A percentile compares a stretch with the other conserved stretches of the same genome.
These are phyloP conservation scores for Pascua sp. DNA, from an alignment of 1,284 basidiomycete species.

Conservation along the genomic window DNA sequence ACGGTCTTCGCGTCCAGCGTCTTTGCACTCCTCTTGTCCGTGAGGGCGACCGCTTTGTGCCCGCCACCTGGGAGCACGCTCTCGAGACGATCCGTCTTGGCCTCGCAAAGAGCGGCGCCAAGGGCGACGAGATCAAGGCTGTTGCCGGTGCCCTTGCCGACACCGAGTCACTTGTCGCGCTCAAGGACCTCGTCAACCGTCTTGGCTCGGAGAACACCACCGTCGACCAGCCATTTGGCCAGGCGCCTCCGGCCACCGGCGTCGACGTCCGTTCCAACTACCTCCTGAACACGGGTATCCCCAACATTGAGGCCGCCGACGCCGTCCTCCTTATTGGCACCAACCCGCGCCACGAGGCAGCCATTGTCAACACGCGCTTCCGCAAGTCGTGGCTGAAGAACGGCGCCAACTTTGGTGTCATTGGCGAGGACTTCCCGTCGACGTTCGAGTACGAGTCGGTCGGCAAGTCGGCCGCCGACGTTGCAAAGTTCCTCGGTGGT, in stretches of 20 bases:
- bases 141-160: slow-evolving; percentile 91
- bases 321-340: slow-evolving; percentile 91
- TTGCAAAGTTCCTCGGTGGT: slow-evolving; percentile 74
- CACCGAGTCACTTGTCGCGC: slow-evolving; percentile 85
- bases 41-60: slow-evolving; percentile 85
- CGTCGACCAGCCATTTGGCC: slow-evolving; percentile 70
- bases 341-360: slow-evolving; percentile 95
- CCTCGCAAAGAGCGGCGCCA: slow-evolving; percentile 72
- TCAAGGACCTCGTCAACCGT: slow-evolving; percentile 91
- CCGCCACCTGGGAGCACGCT: slow-evolving; percentile 90
- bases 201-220: slow-evolving; percentile 94
- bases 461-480: slow-evolving; percentile 72
- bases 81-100: slow-evolving; percentile 76
- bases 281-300: slow-evolving; percentile 93
- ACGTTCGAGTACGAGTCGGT: slow-evolving; percentile 92
- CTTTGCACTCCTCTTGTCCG: slow-evolving; percentile 89
- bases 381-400: slow-evolving; percentile 89
- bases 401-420: slow-evolving; percentile 77
- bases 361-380: slow-evolving; percentile 95
- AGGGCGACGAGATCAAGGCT: slow-evolving; percentile 93
- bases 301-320: slow-evolving; percentile 87
- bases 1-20: slow-evolving; percentile 93
- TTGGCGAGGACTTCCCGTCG: slow-evolving; percentile 88
- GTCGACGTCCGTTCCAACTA: slow-evolving; percentile 95
- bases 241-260: slow-evolving; percentile 66